A percentile compares a stretch with the other conserved stretches of the same genome.
Conservation (phyloP, 805 yeast genomes). For the Myxozyma sirexii region DNA sequence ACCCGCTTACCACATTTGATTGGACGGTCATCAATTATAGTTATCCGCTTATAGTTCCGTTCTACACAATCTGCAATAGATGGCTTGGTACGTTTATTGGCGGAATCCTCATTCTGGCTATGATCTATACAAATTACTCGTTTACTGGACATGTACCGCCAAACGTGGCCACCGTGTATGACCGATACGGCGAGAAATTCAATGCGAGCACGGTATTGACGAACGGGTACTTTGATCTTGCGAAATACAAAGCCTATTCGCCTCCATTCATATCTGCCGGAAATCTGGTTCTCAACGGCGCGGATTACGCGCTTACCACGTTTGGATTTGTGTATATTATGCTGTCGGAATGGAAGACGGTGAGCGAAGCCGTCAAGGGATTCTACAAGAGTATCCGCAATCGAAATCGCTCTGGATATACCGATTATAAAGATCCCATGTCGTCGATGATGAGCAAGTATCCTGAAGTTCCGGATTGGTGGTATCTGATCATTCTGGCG, state of each 20-base stretch:
- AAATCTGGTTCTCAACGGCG: slow-evolving; percentile 45
- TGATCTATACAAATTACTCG: slow-evolving; percentile 11
- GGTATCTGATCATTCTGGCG: slow-evolving; percentile 44
- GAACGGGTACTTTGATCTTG: slow-evolving; percentile 48
- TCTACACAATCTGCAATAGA: slow-evolving; percentile 52
- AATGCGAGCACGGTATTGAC: slow-evolving; percentile 54
- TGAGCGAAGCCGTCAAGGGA: neutral
- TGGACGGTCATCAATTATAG: slow-evolving; percentile 53
- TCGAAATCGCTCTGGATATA: no score
- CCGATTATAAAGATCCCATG: slow-evolving; percentile 48
- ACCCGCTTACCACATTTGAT: slow-evolving; percentile 46
- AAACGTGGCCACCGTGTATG: slow-evolving; percentile 51
- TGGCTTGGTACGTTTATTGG: slow-evolving; percentile 44
- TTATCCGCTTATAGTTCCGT: slow-evolving; percentile 58
- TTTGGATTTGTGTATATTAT: slow-evolving; percentile 1
- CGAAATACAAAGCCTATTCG: slow-evolving; percentile 58
- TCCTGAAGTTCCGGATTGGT: slow-evolving; percentile 61
- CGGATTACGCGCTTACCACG: slow-evolving; percentile 48
- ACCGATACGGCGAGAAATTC: slow-evolving; percentile 43
- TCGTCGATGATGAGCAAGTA: slow-evolving; percentile 59
- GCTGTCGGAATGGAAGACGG: slow-evolving; percentile 14
- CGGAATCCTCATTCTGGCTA: neutral
- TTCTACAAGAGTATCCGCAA: neutral
- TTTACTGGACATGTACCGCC: slow-evolving; percentile 47
- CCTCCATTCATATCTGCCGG: slow-evolving; percentile 53